Percentiles rank a stretch among this genome's conserved stretches.
These are phyloP conservation scores for Beauveria sp. DNA, from an alignment of 2,329 filamentous ascomycete genomes.

Conservation along the genomic window DNA sequence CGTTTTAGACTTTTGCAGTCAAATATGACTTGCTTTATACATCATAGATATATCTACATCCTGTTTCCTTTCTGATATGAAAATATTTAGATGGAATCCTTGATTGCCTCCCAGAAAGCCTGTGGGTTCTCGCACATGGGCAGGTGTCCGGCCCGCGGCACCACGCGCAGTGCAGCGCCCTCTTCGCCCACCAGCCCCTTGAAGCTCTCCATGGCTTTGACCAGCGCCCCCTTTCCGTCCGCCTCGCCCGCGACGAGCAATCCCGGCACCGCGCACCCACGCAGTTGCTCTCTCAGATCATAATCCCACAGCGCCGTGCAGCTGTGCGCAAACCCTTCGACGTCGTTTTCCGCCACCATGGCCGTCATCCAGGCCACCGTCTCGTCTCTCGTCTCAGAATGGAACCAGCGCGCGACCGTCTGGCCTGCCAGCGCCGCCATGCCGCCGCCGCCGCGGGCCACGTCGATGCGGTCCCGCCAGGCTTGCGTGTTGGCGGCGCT, in stretches of 20 bases:
- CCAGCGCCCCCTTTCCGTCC: slow-evolving; percentile 64
- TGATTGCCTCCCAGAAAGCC: slow-evolving; percentile 58
- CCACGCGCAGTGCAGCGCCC: slow-evolving; percentile 52
- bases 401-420: slow-evolving; percentile 76
- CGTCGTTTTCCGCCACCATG: slow-evolving; percentile 61
- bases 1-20: not conserved
- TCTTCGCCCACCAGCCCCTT: slow-evolving; percentile 45
- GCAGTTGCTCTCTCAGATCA: slow-evolving; percentile 53
- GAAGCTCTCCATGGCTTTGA: slow-evolving; percentile 74
- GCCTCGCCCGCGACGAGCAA: slow-evolving; percentile 65
- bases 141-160: slow-evolving; percentile 68
- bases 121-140: slow-evolving; percentile 74
- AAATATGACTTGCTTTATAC: not conserved
- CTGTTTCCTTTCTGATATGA: not conserved
- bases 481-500: slow-evolving; percentile 68
- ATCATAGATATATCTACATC: not conserved
- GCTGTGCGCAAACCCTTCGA: slow-evolving; percentile 60
- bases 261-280: slow-evolving; percentile 46
- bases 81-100: slow-evolving; percentile 43
- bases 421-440: slow-evolving; percentile 59
- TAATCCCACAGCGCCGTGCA: slow-evolving; percentile 67
- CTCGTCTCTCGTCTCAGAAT: slow-evolving; percentile 38
- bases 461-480: slow-evolving; percentile 67
- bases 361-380: slow-evolving; percentile 50
- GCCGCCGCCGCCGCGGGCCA: slow-evolving; percentile 53